Percentiles rank a stretch among this genome's conserved stretches.
These are phyloP conservation scores for Sextonia rubra DNA, from an alignment of 164 flowering plant species.

Conservation along the genomic window DNA sequence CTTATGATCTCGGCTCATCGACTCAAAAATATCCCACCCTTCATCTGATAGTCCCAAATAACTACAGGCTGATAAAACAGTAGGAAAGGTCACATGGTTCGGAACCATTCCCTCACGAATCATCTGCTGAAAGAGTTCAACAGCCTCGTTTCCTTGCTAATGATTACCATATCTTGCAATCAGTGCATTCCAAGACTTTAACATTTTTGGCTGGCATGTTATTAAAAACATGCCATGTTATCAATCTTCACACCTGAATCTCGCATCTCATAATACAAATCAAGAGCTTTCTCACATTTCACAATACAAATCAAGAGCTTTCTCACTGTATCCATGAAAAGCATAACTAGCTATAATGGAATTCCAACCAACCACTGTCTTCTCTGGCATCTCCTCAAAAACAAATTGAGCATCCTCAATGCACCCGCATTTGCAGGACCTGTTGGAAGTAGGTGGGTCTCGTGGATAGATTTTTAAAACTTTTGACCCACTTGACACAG, in stretches of 20 bases:
- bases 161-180: conserved; percentile 33
- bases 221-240: conserved; percentile 51
- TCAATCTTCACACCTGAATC: conserved; percentile 57
- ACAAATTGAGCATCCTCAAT: conserved; percentile 49
- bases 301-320: conserved; percentile 44
- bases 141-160: conserved; percentile 27
- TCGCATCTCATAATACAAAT: conserved; percentile 52
- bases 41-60: conserved; percentile 36
- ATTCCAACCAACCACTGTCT: conserved; percentile 68
- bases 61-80: conserved; percentile 44
- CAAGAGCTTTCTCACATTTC: conserved; percentile 61
- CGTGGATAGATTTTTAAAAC: no score
- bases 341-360: conserved; percentile 63
- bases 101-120: conserved; percentile 27
- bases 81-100: conserved; percentile 32
- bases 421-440: conserved; percentile 55
- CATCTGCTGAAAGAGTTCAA: conserved; percentile 24
- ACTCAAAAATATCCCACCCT: conserved; percentile 71
- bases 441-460: no score
- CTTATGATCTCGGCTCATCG: conserved; percentile 55
- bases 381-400: conserved; percentile 58
- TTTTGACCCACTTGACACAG: no score
- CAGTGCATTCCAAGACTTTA: conserved; percentile 35
- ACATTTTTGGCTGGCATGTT: conserved; percentile 39
- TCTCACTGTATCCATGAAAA: conserved; percentile 59